Evolutionary conservation across 805 yeast genomes (phyloP).

Genomic region (Ogataea nakhonphanomensis): DNA sequence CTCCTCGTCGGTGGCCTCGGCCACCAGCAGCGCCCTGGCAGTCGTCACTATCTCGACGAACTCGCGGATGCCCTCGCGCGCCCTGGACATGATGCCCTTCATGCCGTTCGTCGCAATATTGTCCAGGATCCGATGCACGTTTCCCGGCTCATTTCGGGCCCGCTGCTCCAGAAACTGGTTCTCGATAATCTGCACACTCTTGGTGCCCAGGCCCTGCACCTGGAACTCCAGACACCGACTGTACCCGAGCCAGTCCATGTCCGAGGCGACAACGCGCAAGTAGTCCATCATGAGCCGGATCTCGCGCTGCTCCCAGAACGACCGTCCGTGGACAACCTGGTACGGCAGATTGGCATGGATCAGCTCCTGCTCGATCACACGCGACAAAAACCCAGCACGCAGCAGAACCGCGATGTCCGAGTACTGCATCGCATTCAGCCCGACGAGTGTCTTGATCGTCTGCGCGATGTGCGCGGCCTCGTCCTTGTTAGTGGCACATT

Average conservation of each 20-base stretch:
- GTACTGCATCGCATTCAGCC: slow-evolving; percentile 37
- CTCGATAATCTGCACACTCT: slow-evolving; percentile 33
- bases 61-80: slow-evolving; percentile 23
- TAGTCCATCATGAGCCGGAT: slow-evolving; percentile 60
- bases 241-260: slow-evolving; percentile 57
- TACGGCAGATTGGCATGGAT: slow-evolving; percentile 58
- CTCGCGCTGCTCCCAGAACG: slow-evolving; percentile 79
- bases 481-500: slow-evolving; percentile 37
- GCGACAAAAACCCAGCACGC: slow-evolving; percentile 59
- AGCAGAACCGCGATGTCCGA: slow-evolving; percentile 73
- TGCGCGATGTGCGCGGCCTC: slow-evolving; percentile 61
- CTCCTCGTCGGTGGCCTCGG: slow-evolving; percentile 2
- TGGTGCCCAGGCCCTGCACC: slow-evolving; percentile 64
- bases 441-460: slow-evolving; percentile 49
- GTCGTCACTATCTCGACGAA: slow-evolving; percentile 31
- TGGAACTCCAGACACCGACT: slow-evolving; percentile 58
- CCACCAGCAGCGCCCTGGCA: slow-evolving; percentile 15
- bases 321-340: slow-evolving; percentile 63
- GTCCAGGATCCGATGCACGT: slow-evolving; percentile 12
- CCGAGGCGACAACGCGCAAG: slow-evolving; percentile 57
- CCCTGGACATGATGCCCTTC: slow-evolving; percentile 20
- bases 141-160: slow-evolving; percentile 7
- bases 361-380: slow-evolving; percentile 63
- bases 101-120: slow-evolving; percentile 12
- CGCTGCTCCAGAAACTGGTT: slow-evolving; percentile 7